These are phyloP conservation scores for Fusarium floridanum DNA, from an alignment of 2,329 filamentous ascomycete genomes.

Conservation along the genomic window DNA sequence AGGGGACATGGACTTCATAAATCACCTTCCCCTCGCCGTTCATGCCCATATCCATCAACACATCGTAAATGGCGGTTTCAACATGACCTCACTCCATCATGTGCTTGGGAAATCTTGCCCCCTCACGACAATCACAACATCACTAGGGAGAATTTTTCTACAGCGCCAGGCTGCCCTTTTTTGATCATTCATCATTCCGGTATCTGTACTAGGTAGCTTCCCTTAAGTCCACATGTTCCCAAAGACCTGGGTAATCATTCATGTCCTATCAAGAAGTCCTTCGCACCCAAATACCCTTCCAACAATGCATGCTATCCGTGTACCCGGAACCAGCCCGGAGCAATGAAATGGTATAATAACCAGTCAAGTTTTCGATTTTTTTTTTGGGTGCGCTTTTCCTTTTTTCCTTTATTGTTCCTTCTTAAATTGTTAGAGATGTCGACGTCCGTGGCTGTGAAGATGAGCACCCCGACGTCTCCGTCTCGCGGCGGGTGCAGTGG, in stretches of 20 bases:
- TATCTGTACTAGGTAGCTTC: conserved; percentile 47
- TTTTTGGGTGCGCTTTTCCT: conserved; percentile 10
- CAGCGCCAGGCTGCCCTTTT: conserved; percentile 34
- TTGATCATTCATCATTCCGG: conserved; percentile 47
- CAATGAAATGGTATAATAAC: conserved; percentile 35
- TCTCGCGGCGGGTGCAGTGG: conserved; percentile 35
- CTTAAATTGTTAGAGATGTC: conserved; percentile 41
- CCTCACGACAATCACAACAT: conserved; percentile 16
- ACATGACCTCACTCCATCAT: conserved; percentile 2
- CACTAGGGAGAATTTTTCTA: conserved; percentile 26
- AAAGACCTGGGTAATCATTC: conserved; percentile 49
- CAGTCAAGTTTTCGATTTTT: conserved; percentile 31
- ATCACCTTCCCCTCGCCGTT: conserved; percentile 8
- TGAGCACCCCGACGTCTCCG: conserved; percentile 50
- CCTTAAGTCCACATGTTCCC: conserved; percentile 51
- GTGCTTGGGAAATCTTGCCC: background rate
- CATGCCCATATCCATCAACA: conserved; percentile 19
- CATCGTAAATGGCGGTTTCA: background rate
- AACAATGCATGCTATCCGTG: conserved; percentile 51
- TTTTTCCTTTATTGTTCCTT: conserved; percentile 19
- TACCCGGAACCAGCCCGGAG: conserved; percentile 55
- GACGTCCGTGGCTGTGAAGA: conserved; percentile 53
- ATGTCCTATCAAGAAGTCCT: conserved; percentile 51
- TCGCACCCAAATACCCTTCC: conserved; percentile 52
- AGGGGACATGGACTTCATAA: background rate